Evolutionary conservation across 2,329 filamentous ascomycete genomes (phyloP).

Genomic region (Penicillium sp.): DNA sequence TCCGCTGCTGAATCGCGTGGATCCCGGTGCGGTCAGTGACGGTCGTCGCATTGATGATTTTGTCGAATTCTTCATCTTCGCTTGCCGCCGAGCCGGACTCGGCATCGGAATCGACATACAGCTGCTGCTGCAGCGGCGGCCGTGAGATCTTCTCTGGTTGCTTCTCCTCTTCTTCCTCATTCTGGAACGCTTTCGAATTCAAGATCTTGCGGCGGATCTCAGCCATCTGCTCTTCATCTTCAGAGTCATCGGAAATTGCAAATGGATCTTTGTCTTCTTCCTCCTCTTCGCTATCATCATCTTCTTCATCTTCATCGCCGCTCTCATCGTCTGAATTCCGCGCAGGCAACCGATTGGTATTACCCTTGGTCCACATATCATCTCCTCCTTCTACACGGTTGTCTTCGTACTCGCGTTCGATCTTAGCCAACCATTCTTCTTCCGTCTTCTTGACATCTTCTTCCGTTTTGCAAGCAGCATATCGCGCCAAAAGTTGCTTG

Average conservation of each 20-base stretch:
- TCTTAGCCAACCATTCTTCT: constrained; percentile 79
- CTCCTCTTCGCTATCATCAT: constrained; percentile 43
- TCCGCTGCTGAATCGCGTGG: constrained; percentile 56
- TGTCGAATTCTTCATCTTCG: constrained; percentile 76
- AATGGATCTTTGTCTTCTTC: constrained; percentile 62
- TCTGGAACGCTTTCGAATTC: constrained; percentile 81
- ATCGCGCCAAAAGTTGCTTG: constrained; percentile 71
- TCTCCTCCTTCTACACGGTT: constrained; percentile 61
- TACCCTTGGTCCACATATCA: constrained; percentile 88
- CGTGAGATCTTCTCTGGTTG: constrained; percentile 60
- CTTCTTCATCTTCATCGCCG: constrained; percentile 46
- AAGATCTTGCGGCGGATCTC: constrained; percentile 87
- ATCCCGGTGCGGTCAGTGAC: constrained; percentile 82
- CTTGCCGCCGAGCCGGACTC: constrained; percentile 66
- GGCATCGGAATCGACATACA: constrained; percentile 59
- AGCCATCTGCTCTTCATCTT: constrained; percentile 87
- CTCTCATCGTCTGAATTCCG: constrained; percentile 50
- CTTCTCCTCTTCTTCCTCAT: constrained; percentile 50
- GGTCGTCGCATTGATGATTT: constrained; percentile 86
- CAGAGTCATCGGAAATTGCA: constrained; percentile 72
- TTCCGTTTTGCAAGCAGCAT: constrained; percentile 78
- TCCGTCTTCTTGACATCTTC: constrained; percentile 79
- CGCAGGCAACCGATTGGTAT: constrained; percentile 66
- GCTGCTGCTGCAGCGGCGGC: constrained; percentile 55
- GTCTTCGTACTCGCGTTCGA: constrained; percentile 84